phyloP scores from a whole-genome alignment of 2,329 filamentous ascomycete genomes.

The Ceratocystis papillata region DNA sequence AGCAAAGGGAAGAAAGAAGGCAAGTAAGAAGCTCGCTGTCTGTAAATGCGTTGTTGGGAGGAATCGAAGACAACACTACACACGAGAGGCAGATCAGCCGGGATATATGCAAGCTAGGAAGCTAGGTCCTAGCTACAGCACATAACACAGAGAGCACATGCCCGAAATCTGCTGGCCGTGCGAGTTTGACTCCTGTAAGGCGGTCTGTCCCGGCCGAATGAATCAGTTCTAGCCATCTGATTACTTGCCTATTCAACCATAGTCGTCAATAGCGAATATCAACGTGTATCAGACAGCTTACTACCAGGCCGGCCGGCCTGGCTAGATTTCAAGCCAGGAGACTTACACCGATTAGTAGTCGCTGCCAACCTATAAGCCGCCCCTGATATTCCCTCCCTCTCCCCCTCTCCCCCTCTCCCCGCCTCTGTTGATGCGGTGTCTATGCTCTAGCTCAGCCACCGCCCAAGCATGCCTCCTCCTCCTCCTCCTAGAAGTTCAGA shows the following conservation, averaged over 20 bases:
- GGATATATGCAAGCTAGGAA: not conserved
- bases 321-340: too few species aligned
- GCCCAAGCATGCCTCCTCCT: not conserved
- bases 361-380: too few species aligned
- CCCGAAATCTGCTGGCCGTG: not conserved
- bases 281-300: too few species aligned
- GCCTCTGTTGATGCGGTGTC: too few species aligned
- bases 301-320: too few species aligned
- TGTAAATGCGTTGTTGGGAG: not conserved
- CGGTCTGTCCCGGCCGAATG: slow-evolving; percentile 8
- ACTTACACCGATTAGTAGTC: too few species aligned
- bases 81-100: not conserved
- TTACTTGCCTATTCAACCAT: too few species aligned
- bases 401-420: too few species aligned
- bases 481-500: not conserved
- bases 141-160: not conserved
- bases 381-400: too few species aligned
- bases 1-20: not conserved
- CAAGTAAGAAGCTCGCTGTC: not conserved
- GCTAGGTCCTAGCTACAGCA: too few species aligned
- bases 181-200: not conserved
- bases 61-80: not conserved
- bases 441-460: not conserved
- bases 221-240: not conserved
- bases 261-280: too few species aligned